A percentile compares a stretch with the other conserved stretches of the same genome.
Evolutionary conservation across 2,329 filamentous ascomycete species (phyloP).

Genomic region (Ophioceras dolichostomum): DNA sequence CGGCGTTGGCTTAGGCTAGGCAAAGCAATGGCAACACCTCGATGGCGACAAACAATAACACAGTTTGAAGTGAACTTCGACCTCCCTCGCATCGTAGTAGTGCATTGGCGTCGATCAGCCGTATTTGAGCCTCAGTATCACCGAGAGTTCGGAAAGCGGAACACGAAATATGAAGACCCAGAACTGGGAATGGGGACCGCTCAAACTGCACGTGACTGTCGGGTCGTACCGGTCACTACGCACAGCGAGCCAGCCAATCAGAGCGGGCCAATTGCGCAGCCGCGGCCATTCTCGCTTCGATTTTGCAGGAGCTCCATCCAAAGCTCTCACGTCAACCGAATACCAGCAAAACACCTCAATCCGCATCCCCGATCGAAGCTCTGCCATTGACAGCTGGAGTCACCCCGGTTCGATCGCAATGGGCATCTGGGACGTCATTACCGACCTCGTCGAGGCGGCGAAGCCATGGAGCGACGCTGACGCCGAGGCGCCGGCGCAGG

Average conservation of each 20-base stretch:
- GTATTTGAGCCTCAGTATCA: too few relatives aligned
- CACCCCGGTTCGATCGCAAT: slow-evolving; percentile 36
- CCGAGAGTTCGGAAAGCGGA: too few relatives aligned
- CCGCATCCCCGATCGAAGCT: slow-evolving; percentile 11
- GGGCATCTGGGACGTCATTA: slow-evolving; percentile 55
- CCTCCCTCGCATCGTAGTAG: too few relatives aligned
- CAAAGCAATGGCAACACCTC: too few relatives aligned
- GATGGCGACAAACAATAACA: too few relatives aligned
- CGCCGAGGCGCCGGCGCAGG: slow-evolving; percentile 56
- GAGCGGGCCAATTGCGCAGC: slow-evolving; percentile 9
- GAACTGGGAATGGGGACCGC: too few relatives aligned
- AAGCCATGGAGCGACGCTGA: slow-evolving; percentile 53
- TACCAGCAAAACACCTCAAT: slow-evolving; percentile 13
- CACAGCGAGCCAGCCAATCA: slow-evolving; percentile 12
- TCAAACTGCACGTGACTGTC: slow-evolving; percentile 3
- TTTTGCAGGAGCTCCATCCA: slow-evolving; percentile 16
- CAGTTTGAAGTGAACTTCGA: too few relatives aligned
- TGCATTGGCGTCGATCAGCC: too few relatives aligned
- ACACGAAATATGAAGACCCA: too few relatives aligned
- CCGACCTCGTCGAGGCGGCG: slow-evolving; percentile 52
- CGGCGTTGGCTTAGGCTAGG: too few relatives aligned
- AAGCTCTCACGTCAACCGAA: not conserved
- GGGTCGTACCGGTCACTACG: not conserved
- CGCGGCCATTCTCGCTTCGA: slow-evolving; percentile 6
- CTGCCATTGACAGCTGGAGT: slow-evolving; percentile 14